A percentile compares a stretch with the other conserved stretches of the same genome.
Evolutionary conservation across 208 protist genomes (phyloP).

Genomic region (Trypanosoma cruzi): DNA sequence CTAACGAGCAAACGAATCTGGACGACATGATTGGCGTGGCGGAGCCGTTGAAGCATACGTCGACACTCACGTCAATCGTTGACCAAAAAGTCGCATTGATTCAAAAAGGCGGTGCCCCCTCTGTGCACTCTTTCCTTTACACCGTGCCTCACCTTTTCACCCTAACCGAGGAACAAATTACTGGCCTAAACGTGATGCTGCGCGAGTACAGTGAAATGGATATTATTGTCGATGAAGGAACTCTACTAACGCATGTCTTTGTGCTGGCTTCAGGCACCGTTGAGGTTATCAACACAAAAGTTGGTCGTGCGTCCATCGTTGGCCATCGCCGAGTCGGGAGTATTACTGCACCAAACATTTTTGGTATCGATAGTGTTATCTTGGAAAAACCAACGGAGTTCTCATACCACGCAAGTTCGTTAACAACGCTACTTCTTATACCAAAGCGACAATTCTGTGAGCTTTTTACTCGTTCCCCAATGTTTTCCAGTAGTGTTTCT

Average conservation of each 20-base stretch:
- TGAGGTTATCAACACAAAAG: conserved; percentile 86
- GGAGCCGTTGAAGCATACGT: conserved; percentile 23
- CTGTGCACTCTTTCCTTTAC: conserved; percentile 69
- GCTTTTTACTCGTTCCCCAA: conserved; percentile 66
- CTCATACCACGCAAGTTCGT: conserved; percentile 76
- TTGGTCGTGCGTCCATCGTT: conserved; percentile 60
- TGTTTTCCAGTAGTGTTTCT: conserved; percentile 82
- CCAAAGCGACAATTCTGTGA: conserved; percentile 62
- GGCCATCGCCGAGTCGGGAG: conserved; percentile 78
- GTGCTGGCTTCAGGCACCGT: conserved; percentile 79
- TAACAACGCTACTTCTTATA: conserved; percentile 67
- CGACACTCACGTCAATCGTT: conserved; percentile 20
- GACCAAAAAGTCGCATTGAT: conserved; percentile 13
- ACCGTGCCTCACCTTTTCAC: conserved; percentile 81
- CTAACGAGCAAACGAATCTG: conserved; percentile 11
- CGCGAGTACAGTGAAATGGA: conserved; percentile 86
- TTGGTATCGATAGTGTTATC: conserved; percentile 81
- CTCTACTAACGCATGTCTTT: conserved; percentile 72
- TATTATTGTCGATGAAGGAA: conserved; percentile 75
- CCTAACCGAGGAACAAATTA: conserved; percentile 54
- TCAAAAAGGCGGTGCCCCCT: conserved; percentile 14
- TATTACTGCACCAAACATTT: conserved; percentile 73
- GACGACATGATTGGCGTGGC: conserved; percentile 25
- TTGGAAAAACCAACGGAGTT: conserved; percentile 77
- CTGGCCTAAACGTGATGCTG: conserved; percentile 64